These are phyloP conservation scores for Tricholoma sp. DNA, from an alignment of 768 basidiomycete species.

Conservation along the genomic window DNA sequence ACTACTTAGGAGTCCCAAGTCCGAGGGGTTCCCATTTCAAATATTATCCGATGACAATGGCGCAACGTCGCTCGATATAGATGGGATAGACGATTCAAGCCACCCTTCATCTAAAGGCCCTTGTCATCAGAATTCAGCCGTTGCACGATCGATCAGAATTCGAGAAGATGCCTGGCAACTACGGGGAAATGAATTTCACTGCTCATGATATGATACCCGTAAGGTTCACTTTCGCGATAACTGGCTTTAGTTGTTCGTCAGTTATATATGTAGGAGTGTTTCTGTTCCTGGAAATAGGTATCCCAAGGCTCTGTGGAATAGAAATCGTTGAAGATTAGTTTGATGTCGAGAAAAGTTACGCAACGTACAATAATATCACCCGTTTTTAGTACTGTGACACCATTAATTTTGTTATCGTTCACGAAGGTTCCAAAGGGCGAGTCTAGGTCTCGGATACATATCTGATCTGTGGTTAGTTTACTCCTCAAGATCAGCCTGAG, in stretches of 20 bases:
- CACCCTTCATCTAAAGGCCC: not conserved
- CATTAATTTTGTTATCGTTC: conserved; percentile 37
- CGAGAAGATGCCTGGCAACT: not conserved
- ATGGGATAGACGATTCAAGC: too few species aligned
- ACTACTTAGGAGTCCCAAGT: too few species aligned
- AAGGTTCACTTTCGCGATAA: conserved; percentile 38
- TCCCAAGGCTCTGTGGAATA: conserved; percentile 35
- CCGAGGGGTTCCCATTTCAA: too few species aligned
- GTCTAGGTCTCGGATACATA: conserved; percentile 42
- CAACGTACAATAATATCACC: conserved; percentile 43
- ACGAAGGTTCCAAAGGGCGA: conserved; percentile 45
- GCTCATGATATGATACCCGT: conserved; percentile 21
- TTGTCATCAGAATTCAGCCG: too few species aligned
- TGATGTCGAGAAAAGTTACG: conserved; percentile 1
- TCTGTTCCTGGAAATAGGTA: conserved; percentile 30
- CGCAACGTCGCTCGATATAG: too few species aligned
- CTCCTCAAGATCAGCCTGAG: not conserved
- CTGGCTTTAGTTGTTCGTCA: conserved; percentile 42
- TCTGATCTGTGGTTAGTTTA: conserved; percentile 19
- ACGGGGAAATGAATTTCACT: not conserved
- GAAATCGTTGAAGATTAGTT: conserved; percentile 4
- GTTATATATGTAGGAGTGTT: conserved; percentile 33
- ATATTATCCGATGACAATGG: too few species aligned
- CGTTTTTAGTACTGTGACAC: conserved; percentile 31
- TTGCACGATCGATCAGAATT: not conserved